Evolutionary conservation across 2,329 filamentous ascomycete species (phyloP), one percentile per base, ranked within the genome.

Genomic region (Erysiphe neolycopersici): DNA sequence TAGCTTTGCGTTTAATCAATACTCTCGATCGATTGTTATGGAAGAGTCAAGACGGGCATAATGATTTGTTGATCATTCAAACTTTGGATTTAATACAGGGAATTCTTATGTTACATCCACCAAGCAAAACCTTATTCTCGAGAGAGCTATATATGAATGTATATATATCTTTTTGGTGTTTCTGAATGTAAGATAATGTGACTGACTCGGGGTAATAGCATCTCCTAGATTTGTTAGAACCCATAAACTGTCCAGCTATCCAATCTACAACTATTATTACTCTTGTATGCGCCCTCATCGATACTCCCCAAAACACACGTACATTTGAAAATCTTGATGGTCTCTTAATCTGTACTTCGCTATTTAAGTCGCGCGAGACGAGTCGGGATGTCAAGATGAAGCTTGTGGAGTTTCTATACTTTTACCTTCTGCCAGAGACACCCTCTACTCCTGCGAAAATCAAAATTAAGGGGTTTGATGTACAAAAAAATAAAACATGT

Each of bases 321-420:
- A 80, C 80, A 5, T 95, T 98, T 55, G 89, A 98, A 63, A 68
- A 71, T 44, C 78, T 93, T 51, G 87, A 95, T 57, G 89, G 89
- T 44, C 71, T 98, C 5, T 71, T 93, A 36, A 89, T 84, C 1
- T 75, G 95, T 39, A 93, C 87, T 1, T 87, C 80, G 10, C 69
- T 95, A 42, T 94, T 95, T 71, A 92, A 91, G 60, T 80, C 79
- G 49, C 76, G 83, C 47, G 73, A 76, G 50, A 94, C 87, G 3
- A 75, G 75, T 19, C 75, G 83, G 48, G 81, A 87, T 53, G 85
- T 95, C 50, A 94, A 93, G 64, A 71, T 93, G 56, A 89, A 92
- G 60, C 73, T 92, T n/a, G 77, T 94, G 52, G 89, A 95, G 60
- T 95, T 95, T 57, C 64, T 98, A 43, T 95, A 95, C 65, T 95